Conservation (phyloP, 345 rosid genomes). For the Populus simonii region DNA sequence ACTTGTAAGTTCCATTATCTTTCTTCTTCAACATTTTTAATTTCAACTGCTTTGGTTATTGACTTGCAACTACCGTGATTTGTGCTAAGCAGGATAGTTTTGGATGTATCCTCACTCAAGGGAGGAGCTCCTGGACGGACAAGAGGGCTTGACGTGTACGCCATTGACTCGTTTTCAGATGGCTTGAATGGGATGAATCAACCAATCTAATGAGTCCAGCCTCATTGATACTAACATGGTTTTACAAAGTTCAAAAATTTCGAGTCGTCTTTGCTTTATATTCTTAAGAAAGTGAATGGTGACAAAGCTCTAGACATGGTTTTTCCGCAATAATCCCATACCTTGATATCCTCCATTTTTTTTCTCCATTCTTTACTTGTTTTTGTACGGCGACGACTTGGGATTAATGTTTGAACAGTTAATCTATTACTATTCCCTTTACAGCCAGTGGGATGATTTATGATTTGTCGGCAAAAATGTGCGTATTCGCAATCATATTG, state of each 20-base stretch:
- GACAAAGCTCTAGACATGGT: conserved; percentile 16
- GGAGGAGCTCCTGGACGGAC: conserved; percentile 95
- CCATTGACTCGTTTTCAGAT: conserved; percentile 47
- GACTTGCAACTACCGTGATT: neutral
- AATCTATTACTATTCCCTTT: conserved; percentile 12
- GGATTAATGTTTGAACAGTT: conserved; percentile 18
- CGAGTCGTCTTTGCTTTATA: conserved; percentile 3
- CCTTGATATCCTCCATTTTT: neutral
- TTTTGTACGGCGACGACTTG: conserved; percentile 10
- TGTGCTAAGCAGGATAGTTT: conserved; percentile 48
- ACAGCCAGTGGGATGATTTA: conserved; percentile 25
- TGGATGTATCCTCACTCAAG: conserved; percentile 67
- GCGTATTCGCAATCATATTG: neutral
- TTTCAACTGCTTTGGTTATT: neutral
- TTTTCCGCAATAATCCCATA: neutral
- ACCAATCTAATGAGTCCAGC: conserved; percentile 24
- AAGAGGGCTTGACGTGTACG: conserved; percentile 59
- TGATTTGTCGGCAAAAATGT: conserved; percentile 20
- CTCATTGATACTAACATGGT: conserved; percentile 15
- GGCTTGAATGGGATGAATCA: conserved; percentile 35
- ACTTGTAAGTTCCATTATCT: conserved; percentile 41
- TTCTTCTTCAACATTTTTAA: neutral
- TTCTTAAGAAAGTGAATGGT: conserved; percentile 4
- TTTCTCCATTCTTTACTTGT: conserved; percentile 25
- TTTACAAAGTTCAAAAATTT: conserved; percentile 3